Conservation (phyloP, 2,329 filamentous ascomycete genomes). For the Didymosphaeria variabile region DNA sequence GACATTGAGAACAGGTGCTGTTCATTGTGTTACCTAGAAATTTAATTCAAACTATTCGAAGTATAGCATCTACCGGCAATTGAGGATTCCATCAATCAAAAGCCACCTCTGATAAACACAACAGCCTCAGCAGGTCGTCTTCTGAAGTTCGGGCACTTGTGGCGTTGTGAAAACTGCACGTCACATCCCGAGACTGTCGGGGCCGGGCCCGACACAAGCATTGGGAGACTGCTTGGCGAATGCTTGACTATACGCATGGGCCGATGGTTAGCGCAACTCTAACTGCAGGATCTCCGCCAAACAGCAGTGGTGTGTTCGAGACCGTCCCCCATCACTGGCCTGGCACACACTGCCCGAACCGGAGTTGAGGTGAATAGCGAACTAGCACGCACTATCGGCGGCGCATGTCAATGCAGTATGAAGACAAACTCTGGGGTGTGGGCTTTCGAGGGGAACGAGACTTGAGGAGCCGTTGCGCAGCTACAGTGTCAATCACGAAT, state of each 20-base stretch:
- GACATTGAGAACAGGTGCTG: too few species aligned
- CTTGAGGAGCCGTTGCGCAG: background rate
- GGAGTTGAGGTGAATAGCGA: background rate
- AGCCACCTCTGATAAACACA: background rate
- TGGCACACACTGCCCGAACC: background rate
- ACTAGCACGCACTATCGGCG: background rate
- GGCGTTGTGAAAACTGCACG: background rate
- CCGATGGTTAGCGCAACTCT: conserved; percentile 14
- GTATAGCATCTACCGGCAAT: too few species aligned
- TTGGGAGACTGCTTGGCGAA: conserved; percentile 35
- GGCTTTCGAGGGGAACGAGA: background rate
- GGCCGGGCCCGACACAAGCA: conserved; percentile 29
- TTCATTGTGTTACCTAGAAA: too few species aligned
- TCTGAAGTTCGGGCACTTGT: background rate
- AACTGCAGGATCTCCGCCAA: conserved; percentile 14
- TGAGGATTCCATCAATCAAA: background rate
- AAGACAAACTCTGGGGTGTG: background rate
- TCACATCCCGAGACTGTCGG: conserved; percentile 2
- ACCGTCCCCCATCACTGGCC: conserved; percentile 8
- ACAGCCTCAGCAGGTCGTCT: too few species aligned
- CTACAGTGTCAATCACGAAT: background rate
- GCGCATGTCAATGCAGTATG: background rate
- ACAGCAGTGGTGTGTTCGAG: conserved; percentile 12
- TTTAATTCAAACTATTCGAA: too few species aligned
- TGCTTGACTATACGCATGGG: conserved; percentile 32